Conservation (phyloP, 768 basidiomycete species). For the Macrolepiota fuliginosa region DNA sequence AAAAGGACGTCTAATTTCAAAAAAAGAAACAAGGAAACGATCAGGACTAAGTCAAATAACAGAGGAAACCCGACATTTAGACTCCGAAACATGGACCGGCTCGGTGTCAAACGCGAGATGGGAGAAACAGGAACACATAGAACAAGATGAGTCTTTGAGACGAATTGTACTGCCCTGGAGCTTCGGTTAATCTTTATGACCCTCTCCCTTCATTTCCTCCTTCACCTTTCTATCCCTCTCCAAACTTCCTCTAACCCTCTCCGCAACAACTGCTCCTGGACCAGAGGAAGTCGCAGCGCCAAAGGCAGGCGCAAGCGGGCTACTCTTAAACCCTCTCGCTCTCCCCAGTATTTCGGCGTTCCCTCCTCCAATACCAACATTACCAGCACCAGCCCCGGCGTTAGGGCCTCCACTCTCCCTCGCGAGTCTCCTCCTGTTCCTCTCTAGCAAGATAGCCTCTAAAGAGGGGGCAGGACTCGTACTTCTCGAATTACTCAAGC, state of each 20-base stretch:
- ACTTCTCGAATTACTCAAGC: constrained; percentile 27
- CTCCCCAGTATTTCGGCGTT: constrained; percentile 27
- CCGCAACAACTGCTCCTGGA: not conserved
- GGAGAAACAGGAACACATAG: too few species aligned
- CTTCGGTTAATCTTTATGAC: not conserved
- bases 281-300: constrained; percentile 1
- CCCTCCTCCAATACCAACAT: constrained; percentile 5
- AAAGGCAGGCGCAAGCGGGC: constrained; percentile 39
- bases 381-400: constrained; percentile 2
- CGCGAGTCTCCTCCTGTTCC: constrained; percentile 49
- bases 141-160: too few species aligned
- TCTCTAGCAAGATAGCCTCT: constrained; percentile 65
- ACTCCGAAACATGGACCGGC: too few species aligned
- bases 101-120: too few species aligned
- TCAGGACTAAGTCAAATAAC: too few species aligned
- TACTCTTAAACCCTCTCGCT: constrained; percentile 72
- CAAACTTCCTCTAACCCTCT: constrained; percentile 14
- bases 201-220: not conserved
- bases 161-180: too few species aligned
- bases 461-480: constrained; percentile 54
- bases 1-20: too few species aligned
- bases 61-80: too few species aligned
- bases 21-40: too few species aligned
- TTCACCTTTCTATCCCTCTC: constrained; percentile 16
- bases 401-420: constrained; percentile 12